Conservation (phyloP, 805 yeast genomes). For the Cyberlindnera americana region DNA sequence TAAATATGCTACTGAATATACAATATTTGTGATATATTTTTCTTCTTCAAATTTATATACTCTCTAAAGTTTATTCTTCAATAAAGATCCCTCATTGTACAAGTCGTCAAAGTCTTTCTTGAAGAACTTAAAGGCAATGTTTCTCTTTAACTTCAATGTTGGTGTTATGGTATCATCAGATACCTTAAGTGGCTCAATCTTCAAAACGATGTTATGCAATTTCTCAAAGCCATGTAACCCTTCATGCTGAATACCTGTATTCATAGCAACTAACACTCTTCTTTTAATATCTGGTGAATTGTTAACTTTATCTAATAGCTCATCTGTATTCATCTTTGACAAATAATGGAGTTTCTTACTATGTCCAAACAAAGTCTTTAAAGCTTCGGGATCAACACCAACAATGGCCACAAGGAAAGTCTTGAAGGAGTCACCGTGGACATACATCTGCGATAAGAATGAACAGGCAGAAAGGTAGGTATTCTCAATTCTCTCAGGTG, state of each 20-base stretch:
- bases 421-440: conserved; percentile 60
- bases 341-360: conserved; percentile 9
- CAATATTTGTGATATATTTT: no score
- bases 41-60: neutral
- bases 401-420: conserved; percentile 50
- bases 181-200: conserved; percentile 57
- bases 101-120: conserved; percentile 36
- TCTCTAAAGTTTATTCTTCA: conserved; percentile 15
- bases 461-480: conserved; percentile 48
- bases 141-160: conserved; percentile 54
- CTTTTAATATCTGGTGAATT: conserved; percentile 23
- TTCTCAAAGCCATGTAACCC: conserved; percentile 60
- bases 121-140: conserved; percentile 42
- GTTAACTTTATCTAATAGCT: conserved; percentile 14
- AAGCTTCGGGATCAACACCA: conserved; percentile 46
- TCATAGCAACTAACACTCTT: conserved; percentile 36
- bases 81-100: conserved; percentile 44
- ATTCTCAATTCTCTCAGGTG: conserved; percentile 65
- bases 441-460: conserved; percentile 50
- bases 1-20: neutral
- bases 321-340: conserved; percentile 6
- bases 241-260: conserved; percentile 32
- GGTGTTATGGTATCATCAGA: conserved; percentile 66
- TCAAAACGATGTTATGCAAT: conserved; percentile 49
- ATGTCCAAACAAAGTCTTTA: conserved; percentile 15